Evolutionary conservation across 83 land plant genomes (phyloP).

Genomic region (Picea abies): DNA sequence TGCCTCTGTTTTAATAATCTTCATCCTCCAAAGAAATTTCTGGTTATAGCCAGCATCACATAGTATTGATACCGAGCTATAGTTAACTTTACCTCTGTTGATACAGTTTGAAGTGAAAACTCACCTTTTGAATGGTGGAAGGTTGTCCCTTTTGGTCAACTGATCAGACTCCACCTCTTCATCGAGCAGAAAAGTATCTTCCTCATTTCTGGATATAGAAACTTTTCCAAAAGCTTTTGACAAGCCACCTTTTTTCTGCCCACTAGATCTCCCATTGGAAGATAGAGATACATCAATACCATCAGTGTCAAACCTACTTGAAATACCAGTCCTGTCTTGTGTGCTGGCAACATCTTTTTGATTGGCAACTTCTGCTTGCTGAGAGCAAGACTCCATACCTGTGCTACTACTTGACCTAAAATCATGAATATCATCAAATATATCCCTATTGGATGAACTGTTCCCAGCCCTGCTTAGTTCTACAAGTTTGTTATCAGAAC

Average conservation of each 20-base stretch:
- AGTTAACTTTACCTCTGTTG: background rate
- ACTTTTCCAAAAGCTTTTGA: conserved; percentile 58
- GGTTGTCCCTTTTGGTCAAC: conserved; percentile 28
- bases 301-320: conserved; percentile 8
- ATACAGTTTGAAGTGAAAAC: background rate
- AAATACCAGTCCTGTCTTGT: background rate
- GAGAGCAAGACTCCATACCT: background rate
- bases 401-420: conserved; percentile 3
- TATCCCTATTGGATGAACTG: background rate
- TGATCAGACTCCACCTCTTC: conserved; percentile 86
- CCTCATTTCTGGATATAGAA: conserved; percentile 24
- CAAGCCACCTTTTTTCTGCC: conserved; percentile 32
- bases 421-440: background rate
- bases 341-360: background rate
- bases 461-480: background rate
- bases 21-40: too few relatives aligned
- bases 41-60: too few relatives aligned
- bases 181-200: conserved; percentile 80
- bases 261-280: conserved; percentile 19
- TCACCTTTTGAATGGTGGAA: conserved; percentile 37
- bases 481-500: conserved; percentile 3
- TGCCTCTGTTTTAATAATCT: background rate
- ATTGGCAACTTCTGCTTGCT: background rate
- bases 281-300: background rate
- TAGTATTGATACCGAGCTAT: too few relatives aligned